Percentiles rank a stretch among this genome's conserved stretches.
These are phyloP conservation scores for Ustilago crameri DNA, from an alignment of 1,284 basidiomycete genomes.

Conservation along the genomic window DNA sequence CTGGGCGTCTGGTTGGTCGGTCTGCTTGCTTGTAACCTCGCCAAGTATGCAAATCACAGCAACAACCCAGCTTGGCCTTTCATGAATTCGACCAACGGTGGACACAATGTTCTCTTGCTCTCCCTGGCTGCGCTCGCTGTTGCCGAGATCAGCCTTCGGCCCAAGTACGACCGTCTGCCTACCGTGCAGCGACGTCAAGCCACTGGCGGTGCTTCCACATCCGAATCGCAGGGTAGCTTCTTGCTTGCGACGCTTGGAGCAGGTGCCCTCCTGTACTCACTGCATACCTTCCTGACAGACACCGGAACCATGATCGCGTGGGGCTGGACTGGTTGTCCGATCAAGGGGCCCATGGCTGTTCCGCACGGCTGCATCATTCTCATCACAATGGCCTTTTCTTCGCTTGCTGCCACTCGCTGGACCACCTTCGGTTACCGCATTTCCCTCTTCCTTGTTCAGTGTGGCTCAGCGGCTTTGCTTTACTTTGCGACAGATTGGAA, in stretches of 20 bases:
- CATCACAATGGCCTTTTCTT: slow-evolving; percentile 50
- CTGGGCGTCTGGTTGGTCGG: slow-evolving; percentile 56
- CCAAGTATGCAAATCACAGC: slow-evolving; percentile 65
- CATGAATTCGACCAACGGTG: slow-evolving; percentile 61
- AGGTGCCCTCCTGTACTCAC: slow-evolving; percentile 49
- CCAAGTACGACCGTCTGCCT: slow-evolving; percentile 24
- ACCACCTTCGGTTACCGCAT: slow-evolving; percentile 29
- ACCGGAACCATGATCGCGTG: slow-evolving; percentile 85
- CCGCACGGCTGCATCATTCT: slow-evolving; percentile 73
- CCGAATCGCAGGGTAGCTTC: slow-evolving; percentile 20
- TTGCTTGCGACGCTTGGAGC: slow-evolving; percentile 41
- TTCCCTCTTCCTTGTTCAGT: slow-evolving; percentile 33
- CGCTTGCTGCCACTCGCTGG: slow-evolving; percentile 70
- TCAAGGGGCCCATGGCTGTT: slow-evolving; percentile 74
- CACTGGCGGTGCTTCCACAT: not conserved
- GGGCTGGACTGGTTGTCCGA: slow-evolving; percentile 90
- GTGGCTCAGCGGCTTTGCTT: slow-evolving; percentile 72
- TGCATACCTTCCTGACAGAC: slow-evolving; percentile 84
- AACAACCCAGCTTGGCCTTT: slow-evolving; percentile 65
- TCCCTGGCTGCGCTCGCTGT: slow-evolving; percentile 36
- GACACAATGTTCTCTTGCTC: slow-evolving; percentile 49
- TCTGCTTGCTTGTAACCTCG: slow-evolving; percentile 47
- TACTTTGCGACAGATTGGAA: slow-evolving; percentile 75
- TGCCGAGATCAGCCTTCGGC: slow-evolving; percentile 27
- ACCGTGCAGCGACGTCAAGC: slow-evolving; percentile 22